A percentile compares a stretch with the other conserved stretches of the same genome.
These are phyloP conservation scores for Solanum lycopersicoides DNA, from an alignment of 257 asterid genomes.

Conservation along the genomic window DNA sequence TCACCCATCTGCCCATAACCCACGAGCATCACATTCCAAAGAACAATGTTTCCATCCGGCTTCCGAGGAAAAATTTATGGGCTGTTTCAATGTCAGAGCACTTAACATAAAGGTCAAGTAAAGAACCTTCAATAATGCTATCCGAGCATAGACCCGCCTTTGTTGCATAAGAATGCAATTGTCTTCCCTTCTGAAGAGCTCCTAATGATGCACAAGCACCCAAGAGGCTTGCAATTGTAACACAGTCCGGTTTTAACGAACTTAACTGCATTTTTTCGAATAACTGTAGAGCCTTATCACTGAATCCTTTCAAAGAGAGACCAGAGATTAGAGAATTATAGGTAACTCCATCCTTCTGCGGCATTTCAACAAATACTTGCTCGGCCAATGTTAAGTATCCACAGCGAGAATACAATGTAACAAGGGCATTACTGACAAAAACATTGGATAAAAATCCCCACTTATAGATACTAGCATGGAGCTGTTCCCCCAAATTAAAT, in stretches of 20 bases:
- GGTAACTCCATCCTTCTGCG: constrained; percentile 44
- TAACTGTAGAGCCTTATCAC: constrained; percentile 45
- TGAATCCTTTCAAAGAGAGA: constrained; percentile 46
- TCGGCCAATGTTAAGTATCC: constrained; percentile 43
- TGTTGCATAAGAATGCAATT: constrained; percentile 58
- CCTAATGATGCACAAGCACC: constrained; percentile 50
- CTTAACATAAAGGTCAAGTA: constrained; percentile 75
- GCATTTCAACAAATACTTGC: constrained; percentile 54
- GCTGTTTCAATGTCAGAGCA: constrained; percentile 65
- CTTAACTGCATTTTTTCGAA: constrained; percentile 54
- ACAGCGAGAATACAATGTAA: constrained; percentile 55
- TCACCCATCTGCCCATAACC: constrained; percentile 78
- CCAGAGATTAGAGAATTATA: constrained; percentile 82
- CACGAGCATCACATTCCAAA: constrained; percentile 89
- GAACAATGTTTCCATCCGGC: constrained; percentile 56
- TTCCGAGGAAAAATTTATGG: constrained; percentile 39
- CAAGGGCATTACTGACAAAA: constrained; percentile 71
- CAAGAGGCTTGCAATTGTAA: constrained; percentile 68
- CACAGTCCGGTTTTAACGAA: constrained; percentile 59
- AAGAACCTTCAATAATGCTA: constrained; percentile 71
- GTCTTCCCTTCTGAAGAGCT: constrained; percentile 57
- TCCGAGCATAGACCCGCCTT: constrained; percentile 75
- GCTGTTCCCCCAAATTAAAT: constrained; percentile 54
- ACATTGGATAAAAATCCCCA: constrained; percentile 69
- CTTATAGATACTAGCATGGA: constrained; percentile 59